Evolutionary conservation across 2,329 filamentous ascomycete genomes (phyloP), one percentile per base, ranked within the genome.

Genomic region (Talaromyces sp.): DNA sequence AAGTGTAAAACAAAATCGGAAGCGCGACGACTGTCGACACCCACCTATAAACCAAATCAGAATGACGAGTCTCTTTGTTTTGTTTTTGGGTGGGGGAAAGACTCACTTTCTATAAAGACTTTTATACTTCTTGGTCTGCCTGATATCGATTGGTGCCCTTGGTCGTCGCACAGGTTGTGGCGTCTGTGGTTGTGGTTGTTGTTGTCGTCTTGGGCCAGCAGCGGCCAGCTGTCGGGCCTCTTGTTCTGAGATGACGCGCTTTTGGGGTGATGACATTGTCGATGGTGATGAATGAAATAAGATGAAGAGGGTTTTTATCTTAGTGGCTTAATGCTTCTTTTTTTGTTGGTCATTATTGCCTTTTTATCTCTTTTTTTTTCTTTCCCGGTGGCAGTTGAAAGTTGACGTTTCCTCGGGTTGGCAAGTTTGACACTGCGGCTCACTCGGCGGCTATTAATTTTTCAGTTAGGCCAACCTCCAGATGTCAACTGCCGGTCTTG

Each of bases 41-140:
- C 69, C 69, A 71, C 60, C 69, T 71, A 57, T 23, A 47, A 23
- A 9, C 33, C 28, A 56, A 52, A 53, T 28, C 9, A 53, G 27
- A 53, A 53, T 23, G 23, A 53, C 50, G 31, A 51, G 23, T 27
- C 5, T n/a, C 1, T 5, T 4, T 61, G 5, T 57, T 34, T 30
- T 18, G 23, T 42, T 10, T n/a, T 28, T 60, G 5, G 33, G 47
- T 12, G 28, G 14, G 9, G 23, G n/a, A 12, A n/a, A 54, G 23
- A 66, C 69, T 30, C 67, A 78, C 76, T 69, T 69, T 56, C 76
- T 69, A 30, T 75, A 73, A 63, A 73, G 72, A 62, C 64, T 61
- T 62, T 76, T 77, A 65, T 78, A 78, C 65, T 75, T 72, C 60
- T 72, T 75, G n/a, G 76, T 78, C 62, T 76, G 65, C 52, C 73